phyloP scores from a whole-genome alignment of 495 filamentous ascomycete genomes.

The Neurospora tetrasperma region DNA sequence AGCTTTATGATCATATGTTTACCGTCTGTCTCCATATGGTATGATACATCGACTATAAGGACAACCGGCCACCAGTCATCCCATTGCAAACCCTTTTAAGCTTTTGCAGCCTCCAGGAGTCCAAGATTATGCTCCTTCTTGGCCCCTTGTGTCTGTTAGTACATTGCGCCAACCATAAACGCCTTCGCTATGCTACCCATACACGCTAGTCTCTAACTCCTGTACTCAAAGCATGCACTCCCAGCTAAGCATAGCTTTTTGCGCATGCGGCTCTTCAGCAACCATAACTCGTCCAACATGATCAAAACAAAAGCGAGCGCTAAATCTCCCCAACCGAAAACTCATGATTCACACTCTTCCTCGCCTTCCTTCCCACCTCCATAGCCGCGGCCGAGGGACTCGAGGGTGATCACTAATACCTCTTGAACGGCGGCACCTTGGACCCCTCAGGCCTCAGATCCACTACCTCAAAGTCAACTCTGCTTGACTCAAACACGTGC shows the following conservation, averaged over 20 bases:
- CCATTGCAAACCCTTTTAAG: neutral
- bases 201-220: neutral
- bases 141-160: neutral
- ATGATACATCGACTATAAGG: neutral
- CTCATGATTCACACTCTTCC: neutral
- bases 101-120: neutral
- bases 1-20: neutral
- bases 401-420: neutral
- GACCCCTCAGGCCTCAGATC: constrained; percentile 13
- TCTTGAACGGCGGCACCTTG: neutral
- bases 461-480: constrained; percentile 16
- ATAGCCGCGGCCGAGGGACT: neutral
- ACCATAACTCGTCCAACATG: neutral
- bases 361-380: neutral
- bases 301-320: neutral
- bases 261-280: neutral
- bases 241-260: neutral
- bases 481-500: constrained; percentile 62
- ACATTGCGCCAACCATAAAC: neutral
- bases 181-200: neutral
- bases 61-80: neutral
- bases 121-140: neutral
- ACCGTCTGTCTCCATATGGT: neutral
- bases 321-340: neutral
- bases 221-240: neutral